Conservation (phyloP, 1,284 basidiomycete species). For the Puccinia horiana region DNA sequence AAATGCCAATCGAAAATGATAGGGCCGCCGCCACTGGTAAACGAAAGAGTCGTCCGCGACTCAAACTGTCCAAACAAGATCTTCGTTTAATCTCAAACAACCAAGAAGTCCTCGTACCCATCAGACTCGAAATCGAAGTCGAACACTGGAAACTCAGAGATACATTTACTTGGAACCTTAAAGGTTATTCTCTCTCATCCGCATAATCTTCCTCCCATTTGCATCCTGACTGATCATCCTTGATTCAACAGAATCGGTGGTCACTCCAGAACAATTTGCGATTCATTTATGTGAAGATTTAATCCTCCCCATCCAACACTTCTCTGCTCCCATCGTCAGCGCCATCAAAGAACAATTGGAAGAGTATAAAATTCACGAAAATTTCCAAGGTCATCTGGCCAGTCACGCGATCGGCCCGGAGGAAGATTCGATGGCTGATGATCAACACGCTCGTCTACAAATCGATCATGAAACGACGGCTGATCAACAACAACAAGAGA, state of each 20-base stretch:
- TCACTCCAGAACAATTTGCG: slow-evolving; percentile 86
- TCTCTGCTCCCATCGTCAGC: slow-evolving; percentile 74
- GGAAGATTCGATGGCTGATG: background rate
- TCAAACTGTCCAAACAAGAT: slow-evolving; percentile 57
- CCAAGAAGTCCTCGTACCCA: slow-evolving; percentile 81
- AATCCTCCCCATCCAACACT: slow-evolving; percentile 68
- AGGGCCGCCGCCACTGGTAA: slow-evolving; percentile 64
- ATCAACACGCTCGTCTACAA: background rate
- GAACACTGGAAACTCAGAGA: slow-evolving; percentile 86
- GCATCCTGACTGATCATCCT: slow-evolving; percentile 17
- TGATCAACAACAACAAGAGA: slow-evolving; percentile 35
- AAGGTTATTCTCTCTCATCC: slow-evolving; percentile 66
- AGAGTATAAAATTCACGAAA: slow-evolving; percentile 64
- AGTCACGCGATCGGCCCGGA: background rate
- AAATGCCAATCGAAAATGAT: slow-evolving; percentile 57
- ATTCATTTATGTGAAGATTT: slow-evolving; percentile 90
- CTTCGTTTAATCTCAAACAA: slow-evolving; percentile 66
- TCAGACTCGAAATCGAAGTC: slow-evolving; percentile 91
- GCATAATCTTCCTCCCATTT: background rate
- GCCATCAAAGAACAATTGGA: slow-evolving; percentile 82
- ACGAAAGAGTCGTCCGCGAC: slow-evolving; percentile 53
- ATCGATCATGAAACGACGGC: slow-evolving; percentile 12
- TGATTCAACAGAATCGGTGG: slow-evolving; percentile 69
- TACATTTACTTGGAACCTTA: slow-evolving; percentile 95
- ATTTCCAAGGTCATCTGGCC: slow-evolving; percentile 51